Percentiles rank a stretch among this genome's conserved stretches.
Evolutionary conservation across 1,284 basidiomycete species (phyloP).

Genomic region (Sporisorium sorghi): DNA sequence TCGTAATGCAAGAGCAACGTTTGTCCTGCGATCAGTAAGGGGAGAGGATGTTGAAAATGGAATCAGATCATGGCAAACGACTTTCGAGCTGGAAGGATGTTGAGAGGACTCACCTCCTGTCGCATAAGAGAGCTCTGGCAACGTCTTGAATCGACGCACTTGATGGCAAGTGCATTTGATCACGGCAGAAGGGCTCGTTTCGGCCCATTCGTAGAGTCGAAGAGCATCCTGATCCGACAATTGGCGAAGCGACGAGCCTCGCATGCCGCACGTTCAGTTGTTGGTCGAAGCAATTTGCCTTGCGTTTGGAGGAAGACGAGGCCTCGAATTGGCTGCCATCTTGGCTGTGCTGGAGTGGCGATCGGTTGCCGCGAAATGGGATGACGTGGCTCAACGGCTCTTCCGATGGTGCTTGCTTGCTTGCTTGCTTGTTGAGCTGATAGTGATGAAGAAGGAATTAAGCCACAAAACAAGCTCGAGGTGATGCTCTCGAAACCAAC

Average conservation of each 20-base stretch:
- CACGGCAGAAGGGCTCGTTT: constrained; percentile 16
- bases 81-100: neutral
- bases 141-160: constrained; percentile 14
- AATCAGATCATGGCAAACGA: too few species aligned
- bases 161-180: constrained; percentile 41
- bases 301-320: neutral
- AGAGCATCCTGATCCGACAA: constrained; percentile 33
- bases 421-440: constrained; percentile 4
- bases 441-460: neutral
- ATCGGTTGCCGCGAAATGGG: neutral
- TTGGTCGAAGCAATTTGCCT: neutral
- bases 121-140: constrained; percentile 27
- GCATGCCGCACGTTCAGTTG: constrained; percentile 17
- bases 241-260: constrained; percentile 2
- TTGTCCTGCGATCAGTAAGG: constrained; percentile 11
- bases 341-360: neutral
- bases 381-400: neutral
- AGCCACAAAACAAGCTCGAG: constrained; percentile 5
- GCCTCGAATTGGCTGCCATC: neutral
- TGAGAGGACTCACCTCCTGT: constrained; percentile 23
- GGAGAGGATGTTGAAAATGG: neutral
- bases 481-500: constrained; percentile 16
- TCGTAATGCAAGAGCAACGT: constrained; percentile 32
- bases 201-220: constrained; percentile 37
- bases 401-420: neutral